These are phyloP conservation scores for Ambrosiella xylebori DNA, from an alignment of 2,329 filamentous ascomycete genomes.

Conservation along the genomic window DNA sequence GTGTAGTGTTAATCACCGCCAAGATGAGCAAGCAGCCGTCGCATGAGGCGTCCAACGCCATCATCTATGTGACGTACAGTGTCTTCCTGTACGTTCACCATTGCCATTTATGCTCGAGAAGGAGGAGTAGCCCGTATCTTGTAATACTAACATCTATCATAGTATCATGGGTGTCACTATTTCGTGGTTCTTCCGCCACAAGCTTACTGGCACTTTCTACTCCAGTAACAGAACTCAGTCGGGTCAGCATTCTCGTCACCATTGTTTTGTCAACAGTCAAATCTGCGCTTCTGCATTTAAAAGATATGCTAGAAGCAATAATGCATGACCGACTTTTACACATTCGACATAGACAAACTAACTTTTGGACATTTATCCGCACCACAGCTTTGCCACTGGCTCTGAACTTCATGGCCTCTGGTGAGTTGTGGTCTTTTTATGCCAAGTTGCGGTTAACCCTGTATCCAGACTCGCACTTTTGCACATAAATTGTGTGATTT, in stretches of 20 bases:
- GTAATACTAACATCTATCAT: neutral
- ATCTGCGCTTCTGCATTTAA: constrained; percentile 11
- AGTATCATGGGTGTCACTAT: constrained; percentile 47
- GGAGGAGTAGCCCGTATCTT: neutral
- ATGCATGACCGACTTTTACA: neutral
- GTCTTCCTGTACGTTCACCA: constrained; percentile 46
- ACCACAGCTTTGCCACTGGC: constrained; percentile 56
- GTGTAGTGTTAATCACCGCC: neutral
- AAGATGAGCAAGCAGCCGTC: constrained; percentile 45
- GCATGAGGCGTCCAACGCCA: constrained; percentile 59
- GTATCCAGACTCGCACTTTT: neutral
- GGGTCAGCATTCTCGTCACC: constrained; percentile 36
- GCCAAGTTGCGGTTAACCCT: neutral
- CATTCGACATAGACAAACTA: neutral
- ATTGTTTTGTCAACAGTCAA: constrained; percentile 7
- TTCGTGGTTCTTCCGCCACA: constrained; percentile 40
- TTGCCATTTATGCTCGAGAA: neutral
- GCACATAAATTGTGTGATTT: neutral
- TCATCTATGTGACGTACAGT: constrained; percentile 67
- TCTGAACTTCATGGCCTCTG: constrained; percentile 79
- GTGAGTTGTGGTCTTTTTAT: constrained; percentile 44
- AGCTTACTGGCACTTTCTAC: constrained; percentile 55
- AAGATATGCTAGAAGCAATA: neutral
- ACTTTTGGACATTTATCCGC: constrained; percentile 9
- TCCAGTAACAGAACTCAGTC: constrained; percentile 67